Evolutionary conservation across 805 yeast genomes (phyloP), one percentile per base, ranked within the genome.

Genomic region (Debaryomyces castellii): DNA sequence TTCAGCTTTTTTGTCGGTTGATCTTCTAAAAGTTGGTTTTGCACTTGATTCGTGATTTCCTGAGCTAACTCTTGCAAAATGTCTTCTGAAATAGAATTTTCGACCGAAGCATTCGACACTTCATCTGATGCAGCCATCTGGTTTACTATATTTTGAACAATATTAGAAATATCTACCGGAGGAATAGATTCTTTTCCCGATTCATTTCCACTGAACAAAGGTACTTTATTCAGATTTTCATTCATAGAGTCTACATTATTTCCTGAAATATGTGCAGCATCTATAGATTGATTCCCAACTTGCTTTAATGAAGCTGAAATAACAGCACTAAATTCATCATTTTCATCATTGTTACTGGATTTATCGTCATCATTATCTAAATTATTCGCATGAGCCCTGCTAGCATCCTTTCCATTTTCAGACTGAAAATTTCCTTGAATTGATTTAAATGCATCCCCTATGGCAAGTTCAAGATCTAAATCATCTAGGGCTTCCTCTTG

Each of bases 371-470:
- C 34, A 9, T 10, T 22, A 12, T 12, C n/a, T 10, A 11, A 22
- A 23, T 14, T 32, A 12, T 10, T 11, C 2, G 16, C 34, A 18
- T 17, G 7, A 35, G 36, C 25, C 3, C 14, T 9, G 11, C 17
- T 40, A 25, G 17, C 12, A 18, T 36, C 16, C 20, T 16, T 20
- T 12, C 24, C 27, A 11, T 16, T 20, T 4, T 39, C 14, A 12
- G 42, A 16, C 16, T 22, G 12, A 30, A 30, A 30, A 21, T 35
- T 20, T 7, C 20, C 20, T 28, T 41, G 41, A n/a, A 49, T 43
- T 6, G 62, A 51, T 42, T 55, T 59, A 46, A 71, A 66, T 2
- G 71, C 76, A 51, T 65, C 63, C 18, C 73, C 74, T 42, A 71
- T 69, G 28, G 74, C 74, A 38, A 55, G 57, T 47, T 67, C 64